Evolutionary conservation across 495 filamentous ascomycete species (phyloP).

Genomic region (Pyrenopolyporus hunteri): DNA sequence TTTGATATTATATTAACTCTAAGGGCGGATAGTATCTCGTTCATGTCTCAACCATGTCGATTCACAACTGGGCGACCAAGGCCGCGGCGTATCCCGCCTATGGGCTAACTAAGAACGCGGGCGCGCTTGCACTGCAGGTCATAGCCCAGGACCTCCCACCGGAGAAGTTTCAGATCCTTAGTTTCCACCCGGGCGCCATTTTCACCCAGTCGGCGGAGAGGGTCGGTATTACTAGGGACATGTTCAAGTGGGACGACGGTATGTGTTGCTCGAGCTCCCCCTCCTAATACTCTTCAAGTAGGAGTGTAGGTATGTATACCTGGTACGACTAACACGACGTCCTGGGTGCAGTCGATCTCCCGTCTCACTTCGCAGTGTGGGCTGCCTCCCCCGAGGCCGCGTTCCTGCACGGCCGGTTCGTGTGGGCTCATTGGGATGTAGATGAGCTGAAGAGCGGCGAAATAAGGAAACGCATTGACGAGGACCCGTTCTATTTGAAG

Average conservation of each 20-base stretch:
- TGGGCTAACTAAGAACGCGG: constrained; percentile 49
- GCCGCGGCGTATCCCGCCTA: constrained; percentile 30
- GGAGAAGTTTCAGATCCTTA: constrained; percentile 50
- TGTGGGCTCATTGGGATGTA: constrained; percentile 61
- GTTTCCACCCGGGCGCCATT: constrained; percentile 52
- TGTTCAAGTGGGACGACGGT: constrained; percentile 50
- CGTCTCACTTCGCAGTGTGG: constrained; percentile 59
- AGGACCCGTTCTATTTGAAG: constrained; percentile 40
- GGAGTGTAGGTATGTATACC: too few species aligned
- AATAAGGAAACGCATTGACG: constrained; percentile 44
- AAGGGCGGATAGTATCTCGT: constrained; percentile 39
- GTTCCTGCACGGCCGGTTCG: constrained; percentile 59
- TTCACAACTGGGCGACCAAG: constrained; percentile 28
- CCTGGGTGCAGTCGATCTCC: constrained; percentile 44
- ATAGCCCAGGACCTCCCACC: constrained; percentile 42
- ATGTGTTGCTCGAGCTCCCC: background rate
- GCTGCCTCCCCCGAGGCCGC: constrained; percentile 52
- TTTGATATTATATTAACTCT: background rate
- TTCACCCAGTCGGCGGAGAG: constrained; percentile 38
- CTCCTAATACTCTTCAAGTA: background rate
- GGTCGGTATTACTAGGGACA: constrained; percentile 23
- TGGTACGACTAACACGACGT: background rate
- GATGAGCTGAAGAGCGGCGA: constrained; percentile 52
- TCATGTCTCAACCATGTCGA: constrained; percentile 44
- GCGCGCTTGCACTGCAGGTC: constrained; percentile 44